These are phyloP conservation scores for Veloboletus limbatus DNA, from an alignment of 1,284 basidiomycete species.

Conservation along the genomic window DNA sequence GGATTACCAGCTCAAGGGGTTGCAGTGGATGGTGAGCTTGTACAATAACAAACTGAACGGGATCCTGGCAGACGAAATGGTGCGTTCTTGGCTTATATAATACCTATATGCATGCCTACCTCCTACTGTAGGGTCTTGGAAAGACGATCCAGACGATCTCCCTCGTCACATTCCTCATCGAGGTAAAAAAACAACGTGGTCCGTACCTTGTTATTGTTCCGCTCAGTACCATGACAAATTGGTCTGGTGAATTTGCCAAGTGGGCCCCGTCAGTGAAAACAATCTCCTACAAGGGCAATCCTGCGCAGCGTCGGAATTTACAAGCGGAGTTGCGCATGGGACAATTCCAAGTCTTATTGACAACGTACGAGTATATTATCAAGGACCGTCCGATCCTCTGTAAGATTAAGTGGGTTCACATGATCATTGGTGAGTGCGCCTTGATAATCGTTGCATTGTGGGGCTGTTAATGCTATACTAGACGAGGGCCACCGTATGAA, in stretches of 20 bases:
- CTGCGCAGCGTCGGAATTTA: constrained; percentile 70
- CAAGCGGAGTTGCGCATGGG: constrained; percentile 74
- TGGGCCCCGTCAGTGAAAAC: constrained; percentile 91
- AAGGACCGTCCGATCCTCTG: constrained; percentile 90
- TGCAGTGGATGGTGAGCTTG: constrained; percentile 98
- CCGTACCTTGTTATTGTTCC: constrained; percentile 99
- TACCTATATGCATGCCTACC: constrained; percentile 13
- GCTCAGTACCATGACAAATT: constrained; percentile 97
- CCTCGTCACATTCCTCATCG: constrained; percentile 94
- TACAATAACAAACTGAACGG: constrained; percentile 99
- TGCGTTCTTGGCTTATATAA: constrained; percentile 34
- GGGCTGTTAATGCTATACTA: constrained; percentile 18
- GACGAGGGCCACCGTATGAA: constrained; percentile 99
- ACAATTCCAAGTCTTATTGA: constrained; percentile 94
- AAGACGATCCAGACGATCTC: constrained; percentile 98
- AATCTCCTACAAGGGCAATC: constrained; percentile 94
- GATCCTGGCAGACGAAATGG: constrained; percentile 98
- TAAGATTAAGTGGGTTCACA: constrained; percentile 97
- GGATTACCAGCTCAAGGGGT: constrained; percentile 89
- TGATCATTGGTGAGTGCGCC: constrained; percentile 81
- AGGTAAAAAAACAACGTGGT: constrained; percentile 86
- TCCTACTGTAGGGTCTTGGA: constrained; percentile 75
- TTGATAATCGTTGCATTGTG: neutral
- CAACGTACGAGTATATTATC: constrained; percentile 99
- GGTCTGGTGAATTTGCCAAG: constrained; percentile 95